Conservation (phyloP, 805 yeast genomes). For the Lachancea meyersii region DNA sequence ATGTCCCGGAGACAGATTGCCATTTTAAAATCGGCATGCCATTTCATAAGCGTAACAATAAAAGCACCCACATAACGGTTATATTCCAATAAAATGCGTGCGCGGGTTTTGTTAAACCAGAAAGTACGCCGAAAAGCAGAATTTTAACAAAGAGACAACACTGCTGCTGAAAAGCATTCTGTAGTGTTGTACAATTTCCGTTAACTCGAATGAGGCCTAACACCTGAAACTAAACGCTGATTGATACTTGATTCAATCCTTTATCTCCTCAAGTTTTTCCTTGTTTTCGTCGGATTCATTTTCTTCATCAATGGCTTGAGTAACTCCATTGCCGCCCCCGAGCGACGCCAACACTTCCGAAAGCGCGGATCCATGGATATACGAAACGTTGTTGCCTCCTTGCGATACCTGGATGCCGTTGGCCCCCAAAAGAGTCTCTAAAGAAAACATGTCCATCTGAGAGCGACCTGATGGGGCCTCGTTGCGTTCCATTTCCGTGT, state of each 20-base stretch:
- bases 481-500: constrained; percentile 34
- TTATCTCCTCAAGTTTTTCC: constrained; percentile 16
- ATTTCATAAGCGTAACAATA: constrained; percentile 2
- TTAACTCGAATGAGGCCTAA: too few relatives aligned
- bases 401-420: constrained; percentile 31
- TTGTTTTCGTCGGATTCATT: constrained; percentile 21
- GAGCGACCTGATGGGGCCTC: constrained; percentile 9
- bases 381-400: constrained; percentile 55
- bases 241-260: constrained; percentile 7
- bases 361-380: constrained; percentile 56
- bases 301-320: constrained; percentile 15
- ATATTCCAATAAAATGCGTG: background rate
- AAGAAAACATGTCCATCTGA: constrained; percentile 25
- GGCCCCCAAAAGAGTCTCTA: constrained; percentile 29
- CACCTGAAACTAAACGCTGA: background rate
- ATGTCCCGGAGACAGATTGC: background rate
- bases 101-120: constrained; percentile 1
- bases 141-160: background rate
- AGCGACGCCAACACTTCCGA: constrained; percentile 54
- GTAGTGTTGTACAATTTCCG: too few relatives aligned
- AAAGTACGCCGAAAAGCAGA: constrained; percentile 2
- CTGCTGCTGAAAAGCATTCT: too few relatives aligned
- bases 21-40: constrained; percentile 1
- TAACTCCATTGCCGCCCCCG: constrained; percentile 34
- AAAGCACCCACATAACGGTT: background rate